Conservation (phyloP, 257 asterid genomes). For the Ilex asprella region DNA sequence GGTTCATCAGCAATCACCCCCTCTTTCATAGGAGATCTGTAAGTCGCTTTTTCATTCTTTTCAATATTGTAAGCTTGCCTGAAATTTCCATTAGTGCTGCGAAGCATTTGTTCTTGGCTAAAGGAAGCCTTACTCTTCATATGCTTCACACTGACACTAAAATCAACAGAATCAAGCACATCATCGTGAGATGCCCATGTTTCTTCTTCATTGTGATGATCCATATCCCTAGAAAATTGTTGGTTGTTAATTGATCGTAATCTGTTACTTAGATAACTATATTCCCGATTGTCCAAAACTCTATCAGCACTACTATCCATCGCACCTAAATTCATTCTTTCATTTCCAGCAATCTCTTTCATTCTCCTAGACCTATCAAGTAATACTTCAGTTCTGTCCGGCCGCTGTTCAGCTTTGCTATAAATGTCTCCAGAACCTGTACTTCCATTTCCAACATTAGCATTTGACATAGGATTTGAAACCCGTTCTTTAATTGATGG, state of each 20-base stretch:
- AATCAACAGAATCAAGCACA: constrained; percentile 49
- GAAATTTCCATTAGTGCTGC: constrained; percentile 19
- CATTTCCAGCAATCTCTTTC: constrained; percentile 20
- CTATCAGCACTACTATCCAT: constrained; percentile 27
- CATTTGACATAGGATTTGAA: constrained; percentile 14
- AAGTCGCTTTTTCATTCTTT: constrained; percentile 33
- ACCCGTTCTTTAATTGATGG: constrained; percentile 32
- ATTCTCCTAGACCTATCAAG: constrained; percentile 24
- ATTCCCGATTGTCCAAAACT: constrained; percentile 28
- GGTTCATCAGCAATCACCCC: constrained; percentile 21
- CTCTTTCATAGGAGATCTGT: constrained; percentile 21
- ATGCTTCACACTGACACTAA: constrained; percentile 43
- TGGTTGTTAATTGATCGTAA: constrained; percentile 30
- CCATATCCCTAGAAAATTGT: constrained; percentile 30
- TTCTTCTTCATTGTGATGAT: constrained; percentile 36
- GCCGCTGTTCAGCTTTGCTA: constrained; percentile 14
- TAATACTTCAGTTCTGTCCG: constrained; percentile 16
- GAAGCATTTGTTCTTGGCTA: constrained; percentile 26
- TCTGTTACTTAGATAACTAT: constrained; percentile 35
- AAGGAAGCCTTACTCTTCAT: constrained; percentile 27
- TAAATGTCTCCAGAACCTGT: constrained; percentile 14
- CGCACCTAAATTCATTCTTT: constrained; percentile 19
- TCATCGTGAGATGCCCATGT: constrained; percentile 33
- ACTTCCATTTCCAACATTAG: constrained; percentile 17
- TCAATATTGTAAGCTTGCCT: constrained; percentile 23